phyloP scores from a whole-genome alignment of 805 yeast genomes.

The Metschnikowia corniflorae region DNA sequence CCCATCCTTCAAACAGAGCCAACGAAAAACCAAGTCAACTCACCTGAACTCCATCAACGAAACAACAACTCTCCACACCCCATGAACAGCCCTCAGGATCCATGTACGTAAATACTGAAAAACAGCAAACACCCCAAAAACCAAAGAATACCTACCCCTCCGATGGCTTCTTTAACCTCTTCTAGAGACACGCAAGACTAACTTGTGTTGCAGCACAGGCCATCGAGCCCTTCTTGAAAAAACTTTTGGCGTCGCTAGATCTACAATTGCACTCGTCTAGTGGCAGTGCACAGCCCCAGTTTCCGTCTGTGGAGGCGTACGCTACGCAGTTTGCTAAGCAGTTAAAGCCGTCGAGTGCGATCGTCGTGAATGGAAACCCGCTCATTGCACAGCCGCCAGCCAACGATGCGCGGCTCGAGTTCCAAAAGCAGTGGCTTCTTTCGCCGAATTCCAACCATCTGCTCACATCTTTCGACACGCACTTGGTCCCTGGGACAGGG shows the following conservation, averaged over 20 bases:
- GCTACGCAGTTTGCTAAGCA: slow-evolving; percentile 49
- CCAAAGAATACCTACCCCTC: no score
- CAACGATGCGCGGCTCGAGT: slow-evolving; percentile 39
- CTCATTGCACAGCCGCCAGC: slow-evolving; percentile 26
- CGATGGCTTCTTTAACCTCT: neutral
- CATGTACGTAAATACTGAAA: neutral
- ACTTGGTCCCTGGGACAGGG: slow-evolving; percentile 63
- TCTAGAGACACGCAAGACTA: neutral
- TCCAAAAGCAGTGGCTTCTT: slow-evolving; percentile 57
- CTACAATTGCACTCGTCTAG: slow-evolving; percentile 27
- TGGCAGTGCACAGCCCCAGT: slow-evolving; percentile 11
- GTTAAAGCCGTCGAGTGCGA: slow-evolving; percentile 48
- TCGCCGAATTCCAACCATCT: slow-evolving; percentile 60
- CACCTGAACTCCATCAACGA: no score
- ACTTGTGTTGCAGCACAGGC: slow-evolving; percentile 28
- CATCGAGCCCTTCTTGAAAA: slow-evolving; percentile 39
- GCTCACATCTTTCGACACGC: slow-evolving; percentile 62
- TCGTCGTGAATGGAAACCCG: slow-evolving; percentile 59
- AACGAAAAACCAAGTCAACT: no score
- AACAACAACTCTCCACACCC: neutral
- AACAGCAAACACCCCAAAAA: neutral
- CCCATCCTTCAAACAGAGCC: no score
- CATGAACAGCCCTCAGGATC: neutral
- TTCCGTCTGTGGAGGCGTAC: slow-evolving; percentile 36
- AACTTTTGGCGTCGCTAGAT: slow-evolving; percentile 33